A percentile compares a stretch with the other conserved stretches of the same genome.
phyloP scores from a whole-genome alignment of 352 stramenopile genomes.

The Globisporangium apiculatum region DNA sequence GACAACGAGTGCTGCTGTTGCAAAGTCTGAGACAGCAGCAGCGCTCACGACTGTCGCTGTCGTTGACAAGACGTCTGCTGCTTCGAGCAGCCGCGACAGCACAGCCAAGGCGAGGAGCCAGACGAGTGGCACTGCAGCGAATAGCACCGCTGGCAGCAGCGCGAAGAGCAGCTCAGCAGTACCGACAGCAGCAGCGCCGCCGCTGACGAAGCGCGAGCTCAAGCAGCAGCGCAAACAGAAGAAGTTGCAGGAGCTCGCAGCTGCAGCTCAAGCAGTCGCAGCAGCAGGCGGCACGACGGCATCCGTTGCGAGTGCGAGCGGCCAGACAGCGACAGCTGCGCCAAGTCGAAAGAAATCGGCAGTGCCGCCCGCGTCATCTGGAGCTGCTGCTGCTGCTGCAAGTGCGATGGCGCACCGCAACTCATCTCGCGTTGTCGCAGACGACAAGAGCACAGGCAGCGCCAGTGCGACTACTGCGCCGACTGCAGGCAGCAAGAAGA shows the following conservation, averaged over 20 bases:
- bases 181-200: slow-evolving; percentile 1
- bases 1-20: background rate
- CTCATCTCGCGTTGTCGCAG: slow-evolving; percentile 15
- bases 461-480: background rate
- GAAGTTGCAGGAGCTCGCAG: slow-evolving; percentile 43
- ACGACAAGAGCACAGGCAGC: slow-evolving; percentile 29
- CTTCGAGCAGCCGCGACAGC: background rate
- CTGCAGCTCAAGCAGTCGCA: slow-evolving; percentile 2
- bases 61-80: too few relatives aligned
- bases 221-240: slow-evolving; percentile 70
- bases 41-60: background rate
- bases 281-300: background rate
- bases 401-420: slow-evolving; percentile 5
- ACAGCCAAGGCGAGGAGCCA: slow-evolving; percentile 16
- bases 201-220: slow-evolving; percentile 57
- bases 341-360: slow-evolving; percentile 10
- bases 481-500: slow-evolving; percentile 26
- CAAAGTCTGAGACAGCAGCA: slow-evolving; percentile 1
- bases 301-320: slow-evolving; percentile 1
- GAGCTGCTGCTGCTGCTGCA: background rate
- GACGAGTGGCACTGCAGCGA: background rate
- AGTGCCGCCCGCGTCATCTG: background rate
- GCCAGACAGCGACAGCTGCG: slow-evolving; percentile 3
- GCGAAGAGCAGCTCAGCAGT: background rate
- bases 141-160: slow-evolving; percentile 5